A percentile compares a stretch with the other conserved stretches of the same genome.
Conservation (phyloP, 2,329 filamentous ascomycete species). For the Ceratocystis lukuohia region DNA sequence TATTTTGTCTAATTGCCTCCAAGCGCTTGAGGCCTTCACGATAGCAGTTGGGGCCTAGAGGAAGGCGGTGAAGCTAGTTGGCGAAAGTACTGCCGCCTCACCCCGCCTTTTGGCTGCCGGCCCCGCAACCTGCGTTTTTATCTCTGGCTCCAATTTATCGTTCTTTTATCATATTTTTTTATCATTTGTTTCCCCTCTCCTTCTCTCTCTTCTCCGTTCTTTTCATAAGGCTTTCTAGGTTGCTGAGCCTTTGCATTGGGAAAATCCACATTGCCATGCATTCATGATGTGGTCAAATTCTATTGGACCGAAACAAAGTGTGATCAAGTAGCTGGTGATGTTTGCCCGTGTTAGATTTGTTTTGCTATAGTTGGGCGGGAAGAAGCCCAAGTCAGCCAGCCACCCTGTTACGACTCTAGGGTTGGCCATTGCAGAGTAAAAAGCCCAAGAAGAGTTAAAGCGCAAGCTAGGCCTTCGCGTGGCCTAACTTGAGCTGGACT, state of each 20-base stretch:
- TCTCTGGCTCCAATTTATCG: not conserved
- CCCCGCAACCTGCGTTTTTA: not conserved
- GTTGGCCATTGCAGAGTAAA: not conserved
- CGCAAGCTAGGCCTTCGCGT: not conserved
- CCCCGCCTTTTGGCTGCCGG: not conserved
- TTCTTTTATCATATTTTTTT: not conserved
- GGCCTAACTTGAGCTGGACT: not conserved
- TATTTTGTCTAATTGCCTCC: too few relatives aligned
- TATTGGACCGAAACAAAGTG: not conserved
- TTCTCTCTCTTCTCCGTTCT: not conserved
- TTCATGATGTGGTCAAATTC: constrained; percentile 1
- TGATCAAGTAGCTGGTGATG: not conserved
- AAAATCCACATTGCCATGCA: not conserved
- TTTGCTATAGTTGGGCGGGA: too few relatives aligned
- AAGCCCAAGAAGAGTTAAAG: not conserved
- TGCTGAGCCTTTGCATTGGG: not conserved
- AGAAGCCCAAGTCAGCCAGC: too few relatives aligned
- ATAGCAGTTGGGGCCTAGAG: not conserved
- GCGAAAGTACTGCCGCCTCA: not conserved
- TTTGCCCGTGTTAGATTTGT: not conserved
- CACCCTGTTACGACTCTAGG: not conserved
- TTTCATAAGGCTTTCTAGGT: not conserved
- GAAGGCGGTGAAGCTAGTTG: not conserved
- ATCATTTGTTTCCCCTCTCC: not conserved
- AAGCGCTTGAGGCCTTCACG: too few relatives aligned